Evolutionary conservation across 345 rosid species (phyloP), one percentile per base, ranked within the genome.

Genomic region (Trapa incisa): DNA sequence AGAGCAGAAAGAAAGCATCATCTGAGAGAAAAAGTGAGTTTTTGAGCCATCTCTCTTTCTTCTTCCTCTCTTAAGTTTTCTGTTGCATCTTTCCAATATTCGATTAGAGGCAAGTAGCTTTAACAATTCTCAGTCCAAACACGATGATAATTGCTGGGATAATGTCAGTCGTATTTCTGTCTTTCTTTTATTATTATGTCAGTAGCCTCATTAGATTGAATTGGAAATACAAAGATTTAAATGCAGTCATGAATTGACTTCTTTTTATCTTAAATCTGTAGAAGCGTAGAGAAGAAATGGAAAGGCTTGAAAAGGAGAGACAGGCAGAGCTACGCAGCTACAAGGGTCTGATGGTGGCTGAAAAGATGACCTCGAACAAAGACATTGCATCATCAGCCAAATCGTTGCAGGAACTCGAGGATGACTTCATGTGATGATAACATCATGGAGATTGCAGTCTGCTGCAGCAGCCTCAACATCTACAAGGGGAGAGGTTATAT

Each of bases 331-430:
- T 87, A 77, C 81, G 96, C 81, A 94, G 97, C 89, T 94, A 91
- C 89, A 94, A 89, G 74, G 92, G 95, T 22, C 66, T 94, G 83
- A 94, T 94, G 99, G 96, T 94, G 35, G 70, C 95, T 33, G 97
- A 94, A 10, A 94, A 94, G 41, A 94, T 94, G 97, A 90, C 96
- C 66, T 91, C 96, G 29, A 91, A 94, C 85, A 94, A 94, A 81
- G 83, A 94, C 70, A 82, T 91, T 70, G 97, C 96, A 64, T 79
- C 88, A 47, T 81, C 80, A 76, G 84, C 64, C 85, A 94, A 89
- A 80, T 87, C 96, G 35, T 62, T 94, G 76, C 96, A 91, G 85
- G 99, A 94, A 79, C 78, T 94, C 29, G 99, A 94, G 81, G 99
- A 94, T 4, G 99, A 91, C 78, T 94, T 94, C 62, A 94, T 94